A percentile compares a stretch with the other conserved stretches of the same genome.
Evolutionary conservation across 352 stramenopile genomes (phyloP).

Genomic region (Pythium folliculosum): DNA sequence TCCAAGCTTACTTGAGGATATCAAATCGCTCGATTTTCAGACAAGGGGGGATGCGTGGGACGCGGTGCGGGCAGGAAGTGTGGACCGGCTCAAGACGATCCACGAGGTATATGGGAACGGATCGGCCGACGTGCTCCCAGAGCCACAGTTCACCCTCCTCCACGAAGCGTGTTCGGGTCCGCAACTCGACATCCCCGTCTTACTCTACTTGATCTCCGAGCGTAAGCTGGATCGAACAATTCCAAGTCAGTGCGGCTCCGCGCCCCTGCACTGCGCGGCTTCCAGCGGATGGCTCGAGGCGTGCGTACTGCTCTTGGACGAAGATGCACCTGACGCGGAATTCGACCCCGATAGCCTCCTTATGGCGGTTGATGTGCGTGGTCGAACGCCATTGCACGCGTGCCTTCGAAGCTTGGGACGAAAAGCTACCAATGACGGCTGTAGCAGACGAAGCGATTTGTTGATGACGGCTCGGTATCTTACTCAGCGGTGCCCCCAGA

Average conservation of each 20-base stretch:
- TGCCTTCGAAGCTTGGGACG: not conserved
- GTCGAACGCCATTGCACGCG: conserved; percentile 46
- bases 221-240: not conserved
- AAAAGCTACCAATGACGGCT: not conserved
- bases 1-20: not conserved
- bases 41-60: conserved; percentile 56
- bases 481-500: conserved; percentile 24
- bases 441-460: not conserved
- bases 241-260: conserved; percentile 28
- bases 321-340: not conserved
- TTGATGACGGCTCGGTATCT: conserved; percentile 36
- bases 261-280: conserved; percentile 55
- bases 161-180: conserved; percentile 54
- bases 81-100: conserved; percentile 42
- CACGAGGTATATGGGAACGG: conserved; percentile 26
- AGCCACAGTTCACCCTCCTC: conserved; percentile 37
- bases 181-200: not conserved
- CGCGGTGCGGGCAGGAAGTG: conserved; percentile 38
- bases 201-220: conserved; percentile 14
- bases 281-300: conserved; percentile 40
- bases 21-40: conserved; percentile 34
- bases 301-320: conserved; percentile 44
- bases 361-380: conserved; percentile 38
- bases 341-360: conserved; percentile 31
- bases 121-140: not conserved